Evolutionary conservation across 331 rosid genomes (phyloP).

Genomic region (Quercus tomentella): DNA sequence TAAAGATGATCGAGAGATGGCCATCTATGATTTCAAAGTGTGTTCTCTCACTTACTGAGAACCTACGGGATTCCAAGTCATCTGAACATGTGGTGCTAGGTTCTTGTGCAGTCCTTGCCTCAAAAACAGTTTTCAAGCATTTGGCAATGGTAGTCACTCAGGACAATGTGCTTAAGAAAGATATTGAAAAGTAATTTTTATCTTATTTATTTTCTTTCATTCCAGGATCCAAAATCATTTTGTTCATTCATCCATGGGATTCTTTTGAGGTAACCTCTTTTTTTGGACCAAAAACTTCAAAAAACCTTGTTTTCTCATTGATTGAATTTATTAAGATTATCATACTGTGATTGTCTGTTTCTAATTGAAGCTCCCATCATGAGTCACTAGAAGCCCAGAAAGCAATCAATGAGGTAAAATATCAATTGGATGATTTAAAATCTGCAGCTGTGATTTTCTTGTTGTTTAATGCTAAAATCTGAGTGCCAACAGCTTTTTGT

Average conservation of each 20-base stretch:
- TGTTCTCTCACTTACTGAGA: constrained; percentile 68
- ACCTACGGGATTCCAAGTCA: constrained; percentile 55
- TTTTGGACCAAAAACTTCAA: not conserved
- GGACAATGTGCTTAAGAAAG: constrained; percentile 13
- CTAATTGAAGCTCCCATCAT: constrained; percentile 84
- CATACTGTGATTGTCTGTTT: constrained; percentile 8
- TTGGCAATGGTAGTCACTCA: constrained; percentile 63
- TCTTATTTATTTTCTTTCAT: constrained; percentile 29
- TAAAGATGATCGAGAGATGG: constrained; percentile 92
- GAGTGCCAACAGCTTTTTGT: constrained; percentile 82
- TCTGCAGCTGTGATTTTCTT: constrained; percentile 10
- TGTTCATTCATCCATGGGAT: constrained; percentile 80
- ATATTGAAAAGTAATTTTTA: constrained; percentile 12
- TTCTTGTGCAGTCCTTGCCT: constrained; percentile 89
- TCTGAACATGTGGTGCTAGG: constrained; percentile 87
- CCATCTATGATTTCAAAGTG: constrained; percentile 92
- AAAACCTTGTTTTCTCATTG: not conserved
- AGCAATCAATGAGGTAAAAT: constrained; percentile 87
- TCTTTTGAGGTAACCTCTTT: constrained; percentile 76
- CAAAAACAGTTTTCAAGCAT: constrained; percentile 90
- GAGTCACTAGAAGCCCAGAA: constrained; percentile 95
- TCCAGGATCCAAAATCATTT: constrained; percentile 77
- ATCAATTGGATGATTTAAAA: constrained; percentile 14
- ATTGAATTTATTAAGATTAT: not conserved
- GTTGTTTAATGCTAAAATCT: constrained; percentile 10